Conservation (phyloP, 805 yeast genomes). For the Metschnikowia amazonensis region DNA sequence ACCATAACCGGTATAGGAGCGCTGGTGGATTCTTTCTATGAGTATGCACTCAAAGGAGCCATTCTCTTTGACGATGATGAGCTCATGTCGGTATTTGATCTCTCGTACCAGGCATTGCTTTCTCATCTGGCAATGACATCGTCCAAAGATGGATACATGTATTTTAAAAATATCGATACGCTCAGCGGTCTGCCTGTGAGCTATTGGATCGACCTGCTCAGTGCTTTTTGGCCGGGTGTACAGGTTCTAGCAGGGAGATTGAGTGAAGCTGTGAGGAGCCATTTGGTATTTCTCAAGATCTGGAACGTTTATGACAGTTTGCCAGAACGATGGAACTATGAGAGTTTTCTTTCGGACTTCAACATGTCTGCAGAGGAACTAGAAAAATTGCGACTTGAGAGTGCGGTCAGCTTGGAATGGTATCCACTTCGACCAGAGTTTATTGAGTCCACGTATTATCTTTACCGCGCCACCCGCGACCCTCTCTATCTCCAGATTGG, state of each 20-base stretch:
- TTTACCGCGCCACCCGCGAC: slow-evolving; percentile 80
- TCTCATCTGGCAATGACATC: slow-evolving; percentile 33
- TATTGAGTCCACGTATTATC: slow-evolving; percentile 79
- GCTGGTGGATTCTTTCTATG: slow-evolving; percentile 85
- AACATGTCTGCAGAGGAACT: not conserved
- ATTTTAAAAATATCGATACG: slow-evolving; percentile 57
- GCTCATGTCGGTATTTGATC: slow-evolving; percentile 52
- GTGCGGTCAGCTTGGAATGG: slow-evolving; percentile 69
- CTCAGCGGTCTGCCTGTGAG: slow-evolving; percentile 47
- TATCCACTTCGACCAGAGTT: slow-evolving; percentile 92
- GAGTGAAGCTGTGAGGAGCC: slow-evolving; percentile 57
- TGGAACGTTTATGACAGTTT: slow-evolving; percentile 79
- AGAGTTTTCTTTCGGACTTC: slow-evolving; percentile 16
- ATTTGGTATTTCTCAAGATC: slow-evolving; percentile 61
- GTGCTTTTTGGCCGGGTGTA: slow-evolving; percentile 88
- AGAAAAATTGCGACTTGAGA: not conserved
- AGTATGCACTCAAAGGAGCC: slow-evolving; percentile 76
- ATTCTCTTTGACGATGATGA: slow-evolving; percentile 62
- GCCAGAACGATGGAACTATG: slow-evolving; percentile 77
- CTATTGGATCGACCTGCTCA: slow-evolving; percentile 78
- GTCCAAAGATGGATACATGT: slow-evolving; percentile 21
- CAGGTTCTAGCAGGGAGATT: slow-evolving; percentile 77
- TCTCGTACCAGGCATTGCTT: slow-evolving; percentile 54
- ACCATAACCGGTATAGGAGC: slow-evolving; percentile 81
- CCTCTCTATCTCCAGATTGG: slow-evolving; percentile 81